These are phyloP conservation scores for Dioscorea alata DNA, from an alignment of 106 monocot genomes.

Conservation along the genomic window DNA sequence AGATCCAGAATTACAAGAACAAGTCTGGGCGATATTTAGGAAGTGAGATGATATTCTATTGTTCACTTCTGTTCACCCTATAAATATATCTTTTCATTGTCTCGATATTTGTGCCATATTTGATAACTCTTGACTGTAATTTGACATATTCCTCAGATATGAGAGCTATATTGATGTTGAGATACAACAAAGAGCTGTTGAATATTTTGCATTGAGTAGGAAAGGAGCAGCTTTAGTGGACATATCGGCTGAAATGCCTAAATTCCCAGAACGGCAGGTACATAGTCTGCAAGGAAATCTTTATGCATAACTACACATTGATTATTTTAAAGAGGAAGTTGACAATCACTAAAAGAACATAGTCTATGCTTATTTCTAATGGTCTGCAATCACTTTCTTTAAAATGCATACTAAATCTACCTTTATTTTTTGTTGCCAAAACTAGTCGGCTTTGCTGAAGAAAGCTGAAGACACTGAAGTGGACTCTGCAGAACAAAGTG, in stretches of 20 bases:
- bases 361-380: background rate
- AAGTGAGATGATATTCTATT: slow-evolving; percentile 42
- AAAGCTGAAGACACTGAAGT: slow-evolving; percentile 92
- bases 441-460: slow-evolving; percentile 79
- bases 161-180: slow-evolving; percentile 96
- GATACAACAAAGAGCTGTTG: slow-evolving; percentile 98
- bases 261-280: slow-evolving; percentile 98
- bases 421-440: slow-evolving; percentile 8
- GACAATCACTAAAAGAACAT: too few relatives aligned
- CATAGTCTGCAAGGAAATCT: background rate
- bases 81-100: background rate
- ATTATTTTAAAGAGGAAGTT: background rate
- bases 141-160: slow-evolving; percentile 40
- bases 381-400: background rate
- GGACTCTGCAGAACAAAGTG: slow-evolving; percentile 98
- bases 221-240: slow-evolving; percentile 84
- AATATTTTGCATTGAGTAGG: slow-evolving; percentile 88
- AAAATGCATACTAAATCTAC: background rate
- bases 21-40: slow-evolving; percentile 85
- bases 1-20: slow-evolving; percentile 84
- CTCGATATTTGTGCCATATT: background rate
- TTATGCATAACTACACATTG: background rate
- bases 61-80: background rate
- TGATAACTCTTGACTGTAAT: too few relatives aligned
- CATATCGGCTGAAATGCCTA: slow-evolving; percentile 96